phyloP scores from a whole-genome alignment of 495 filamentous ascomycete species.

The Aspergillus nidulans region DNA sequence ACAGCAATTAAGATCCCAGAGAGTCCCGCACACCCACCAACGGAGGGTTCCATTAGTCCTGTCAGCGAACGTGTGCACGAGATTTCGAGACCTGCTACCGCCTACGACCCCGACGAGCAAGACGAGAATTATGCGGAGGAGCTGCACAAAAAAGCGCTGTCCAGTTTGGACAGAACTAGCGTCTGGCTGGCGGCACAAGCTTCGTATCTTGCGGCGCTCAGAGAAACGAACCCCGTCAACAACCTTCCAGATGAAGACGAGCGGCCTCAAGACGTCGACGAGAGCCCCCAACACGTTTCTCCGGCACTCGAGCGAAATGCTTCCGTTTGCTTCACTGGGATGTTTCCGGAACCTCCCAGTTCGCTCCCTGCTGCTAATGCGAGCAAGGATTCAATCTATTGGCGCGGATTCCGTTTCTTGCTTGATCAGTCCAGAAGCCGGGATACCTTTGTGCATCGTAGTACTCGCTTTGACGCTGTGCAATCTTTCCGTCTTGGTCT shows the following conservation, averaged over 20 bases:
- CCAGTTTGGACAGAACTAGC: constrained; percentile 72
- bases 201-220: constrained; percentile 69
- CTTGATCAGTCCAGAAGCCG: constrained; percentile 50
- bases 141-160: constrained; percentile 58
- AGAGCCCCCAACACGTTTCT: constrained; percentile 15
- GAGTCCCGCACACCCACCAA: constrained; percentile 20
- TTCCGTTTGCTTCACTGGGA: constrained; percentile 68
- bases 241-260: background rate
- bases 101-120: constrained; percentile 54
- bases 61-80: constrained; percentile 33
- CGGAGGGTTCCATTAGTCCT: constrained; percentile 26
- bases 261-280: constrained; percentile 29
- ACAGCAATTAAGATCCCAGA: constrained; percentile 52
- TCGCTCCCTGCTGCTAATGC: constrained; percentile 28
- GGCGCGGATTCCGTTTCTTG: constrained; percentile 78
- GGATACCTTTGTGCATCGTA: constrained; percentile 81
- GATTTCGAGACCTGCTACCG: constrained; percentile 23
- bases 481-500: constrained; percentile 73
- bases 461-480: constrained; percentile 81
- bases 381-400: constrained; percentile 78
- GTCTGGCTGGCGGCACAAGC: constrained; percentile 77
- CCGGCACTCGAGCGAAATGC: constrained; percentile 55
- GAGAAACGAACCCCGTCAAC: constrained; percentile 55
- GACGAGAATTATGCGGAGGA: constrained; percentile 65
- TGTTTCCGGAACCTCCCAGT: constrained; percentile 38